A percentile compares a stretch with the other conserved stretches of the same genome.
Conservation (phyloP, 106 monocot species). For the Phalaenopsis aphrodite region DNA sequence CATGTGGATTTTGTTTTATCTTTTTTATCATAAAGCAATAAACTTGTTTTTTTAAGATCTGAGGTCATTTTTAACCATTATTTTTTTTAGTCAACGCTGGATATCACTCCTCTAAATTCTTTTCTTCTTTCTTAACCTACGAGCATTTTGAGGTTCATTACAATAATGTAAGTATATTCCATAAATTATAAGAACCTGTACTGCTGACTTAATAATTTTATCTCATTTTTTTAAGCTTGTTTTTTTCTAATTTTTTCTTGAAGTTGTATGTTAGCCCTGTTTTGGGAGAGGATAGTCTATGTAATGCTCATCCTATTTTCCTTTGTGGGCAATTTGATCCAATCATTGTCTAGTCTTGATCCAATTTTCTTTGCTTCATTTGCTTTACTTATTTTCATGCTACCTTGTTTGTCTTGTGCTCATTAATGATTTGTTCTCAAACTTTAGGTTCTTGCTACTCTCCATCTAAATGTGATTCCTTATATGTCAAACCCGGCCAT, state of each 20-base stretch:
- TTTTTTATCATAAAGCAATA: background rate
- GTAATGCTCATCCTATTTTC: background rate
- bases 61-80: background rate
- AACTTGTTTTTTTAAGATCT: background rate
- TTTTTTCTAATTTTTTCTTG: background rate
- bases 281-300: background rate
- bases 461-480: slow-evolving; percentile 81
- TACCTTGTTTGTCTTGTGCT: background rate
- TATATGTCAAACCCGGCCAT: slow-evolving; percentile 73
- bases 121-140: background rate
- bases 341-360: background rate
- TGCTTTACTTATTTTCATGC: background rate
- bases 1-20: background rate
- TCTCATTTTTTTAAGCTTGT: background rate
- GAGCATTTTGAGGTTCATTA: background rate
- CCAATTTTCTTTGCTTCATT: background rate
- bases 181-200: background rate
- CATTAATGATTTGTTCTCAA: background rate
- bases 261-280: background rate
- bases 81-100: background rate
- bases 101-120: background rate
- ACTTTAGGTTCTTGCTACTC: slow-evolving; percentile 69
- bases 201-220: background rate
- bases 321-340: background rate
- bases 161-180: background rate